phyloP scores from a whole-genome alignment of 2,329 filamentous ascomycete species.

The Thielaviopsis euricoi region DNA sequence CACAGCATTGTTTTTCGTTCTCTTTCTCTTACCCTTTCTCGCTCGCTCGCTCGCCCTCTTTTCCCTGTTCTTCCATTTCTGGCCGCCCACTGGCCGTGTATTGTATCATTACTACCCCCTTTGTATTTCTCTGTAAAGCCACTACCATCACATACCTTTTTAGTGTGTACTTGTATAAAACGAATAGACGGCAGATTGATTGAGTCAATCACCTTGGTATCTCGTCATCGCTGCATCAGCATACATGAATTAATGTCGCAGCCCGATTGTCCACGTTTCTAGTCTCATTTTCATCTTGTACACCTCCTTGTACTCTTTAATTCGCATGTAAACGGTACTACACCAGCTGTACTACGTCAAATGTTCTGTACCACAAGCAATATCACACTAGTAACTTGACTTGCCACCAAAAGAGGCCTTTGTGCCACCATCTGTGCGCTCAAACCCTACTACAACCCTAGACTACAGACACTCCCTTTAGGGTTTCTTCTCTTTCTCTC shows the following conservation, averaged over 20 bases:
- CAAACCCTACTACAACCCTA: neutral
- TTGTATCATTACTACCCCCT: slow-evolving; percentile 1
- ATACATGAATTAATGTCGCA: neutral
- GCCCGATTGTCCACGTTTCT: neutral
- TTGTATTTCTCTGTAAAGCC: neutral
- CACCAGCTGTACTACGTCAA: too few relatives aligned
- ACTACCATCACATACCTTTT: neutral
- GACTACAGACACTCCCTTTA: too few relatives aligned
- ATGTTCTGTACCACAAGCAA: too few relatives aligned
- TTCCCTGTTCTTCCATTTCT: neutral
- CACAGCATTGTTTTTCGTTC: neutral
- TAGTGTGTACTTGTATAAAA: neutral
- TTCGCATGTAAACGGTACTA: too few relatives aligned
- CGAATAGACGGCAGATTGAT: neutral
- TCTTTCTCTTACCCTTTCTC: neutral
- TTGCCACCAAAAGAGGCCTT: neutral
- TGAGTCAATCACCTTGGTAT: neutral
- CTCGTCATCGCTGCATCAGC: neutral
- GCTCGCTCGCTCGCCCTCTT: neutral
- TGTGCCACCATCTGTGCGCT: neutral
- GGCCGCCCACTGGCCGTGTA: slow-evolving; percentile 1
- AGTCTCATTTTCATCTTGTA: neutral
- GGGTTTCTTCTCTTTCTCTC: too few relatives aligned
- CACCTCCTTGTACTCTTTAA: neutral
- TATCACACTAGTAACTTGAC: too few relatives aligned